Percentiles rank a stretch among this genome's conserved stretches.
These are phyloP conservation scores for Chaetomiaceae sp. DNA, from an alignment of 2,329 filamentous ascomycete species.

Conservation along the genomic window DNA sequence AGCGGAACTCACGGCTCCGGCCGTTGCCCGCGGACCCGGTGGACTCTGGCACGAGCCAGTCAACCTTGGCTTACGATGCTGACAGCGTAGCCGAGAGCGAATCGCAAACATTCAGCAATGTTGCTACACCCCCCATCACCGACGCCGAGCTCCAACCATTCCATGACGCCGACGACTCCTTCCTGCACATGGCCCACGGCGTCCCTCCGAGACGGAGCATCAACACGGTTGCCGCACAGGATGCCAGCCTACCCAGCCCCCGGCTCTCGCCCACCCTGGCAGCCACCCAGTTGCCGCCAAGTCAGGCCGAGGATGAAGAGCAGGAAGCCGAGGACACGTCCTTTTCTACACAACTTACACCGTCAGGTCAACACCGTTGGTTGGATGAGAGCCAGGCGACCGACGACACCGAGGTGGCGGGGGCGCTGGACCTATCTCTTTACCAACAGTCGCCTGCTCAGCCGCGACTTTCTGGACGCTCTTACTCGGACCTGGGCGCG, in stretches of 20 bases:
- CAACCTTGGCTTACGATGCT: constrained; percentile 40
- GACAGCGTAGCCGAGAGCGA: constrained; percentile 52
- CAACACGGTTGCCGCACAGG: constrained; percentile 70
- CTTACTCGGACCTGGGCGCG: constrained; percentile 70
- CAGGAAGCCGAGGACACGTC: constrained; percentile 34
- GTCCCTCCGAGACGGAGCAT: constrained; percentile 49
- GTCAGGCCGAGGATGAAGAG: constrained; percentile 40
- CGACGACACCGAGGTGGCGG: constrained; percentile 30
- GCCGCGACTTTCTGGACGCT: constrained; percentile 30
- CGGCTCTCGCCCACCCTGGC: constrained; percentile 88
- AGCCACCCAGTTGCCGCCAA: constrained; percentile 51
- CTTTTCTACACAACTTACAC: constrained; percentile 32
- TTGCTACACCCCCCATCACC: constrained; percentile 70
- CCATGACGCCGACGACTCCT: constrained; percentile 45
- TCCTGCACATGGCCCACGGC: constrained; percentile 43
- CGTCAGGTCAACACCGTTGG: constrained; percentile 31
- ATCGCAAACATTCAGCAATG: constrained; percentile 57
- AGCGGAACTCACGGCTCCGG: constrained; percentile 38
- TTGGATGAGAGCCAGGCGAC: constrained; percentile 40
- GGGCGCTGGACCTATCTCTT: constrained; percentile 25
- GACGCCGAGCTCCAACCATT: constrained; percentile 65
- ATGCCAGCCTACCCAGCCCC: constrained; percentile 90
- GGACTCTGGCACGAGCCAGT: constrained; percentile 40
- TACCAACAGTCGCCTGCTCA: constrained; percentile 23
- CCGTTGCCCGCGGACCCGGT: constrained; percentile 39